Evolutionary conservation across 441 rosid species (phyloP), one percentile per base, ranked within the genome.

Genomic region (Gossypium schwendimanii): DNA sequence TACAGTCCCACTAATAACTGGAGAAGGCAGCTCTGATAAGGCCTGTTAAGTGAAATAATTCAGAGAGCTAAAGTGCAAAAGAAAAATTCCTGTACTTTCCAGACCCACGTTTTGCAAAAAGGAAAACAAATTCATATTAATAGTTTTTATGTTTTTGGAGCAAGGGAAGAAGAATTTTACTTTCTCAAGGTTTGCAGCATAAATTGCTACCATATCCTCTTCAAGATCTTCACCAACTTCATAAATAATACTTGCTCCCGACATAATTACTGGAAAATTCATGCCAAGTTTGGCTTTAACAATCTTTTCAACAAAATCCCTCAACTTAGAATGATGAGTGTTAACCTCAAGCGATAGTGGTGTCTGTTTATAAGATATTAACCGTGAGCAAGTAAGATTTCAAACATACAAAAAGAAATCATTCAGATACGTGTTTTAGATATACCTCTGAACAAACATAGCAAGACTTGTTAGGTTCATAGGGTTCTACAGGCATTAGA

Each of bases 171-270:
- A 28, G 41, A 60, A 60, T 28, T 28, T 33, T 78, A 94, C 99
- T 97, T 91, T 95, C 76, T 91, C 98, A 24, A 95, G 98, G 83
- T 95, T 95, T 55, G 92, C 89, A 24, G 82, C 84, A 85, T 93
- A 95, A 79, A 86, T 89, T 76, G 90, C 87, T 31, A 85, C 83
- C 99, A 85, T 84, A 58, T 78, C 88, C 63, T 75, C 85, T 50
- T 93, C 99, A 81, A 95, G 98, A 82, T 91, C 99, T 82, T 95
- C 99, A 53, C 99, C 99, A 73, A 88, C 88, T 85, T 95, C 99
- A 78, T 88, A 95, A 70, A 95, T 92, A 82, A 95, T 96, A 15
- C 87, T 79, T 36, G 88, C 26, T 12, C 98, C 99, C 8, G 79
- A 87, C 97, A 93, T 91, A 50, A 95, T 85, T 55, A 93, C 55